Evolutionary conservation across 1,284 basidiomycete genomes (phyloP).

Genomic region (Amylostereum chailletii): DNA sequence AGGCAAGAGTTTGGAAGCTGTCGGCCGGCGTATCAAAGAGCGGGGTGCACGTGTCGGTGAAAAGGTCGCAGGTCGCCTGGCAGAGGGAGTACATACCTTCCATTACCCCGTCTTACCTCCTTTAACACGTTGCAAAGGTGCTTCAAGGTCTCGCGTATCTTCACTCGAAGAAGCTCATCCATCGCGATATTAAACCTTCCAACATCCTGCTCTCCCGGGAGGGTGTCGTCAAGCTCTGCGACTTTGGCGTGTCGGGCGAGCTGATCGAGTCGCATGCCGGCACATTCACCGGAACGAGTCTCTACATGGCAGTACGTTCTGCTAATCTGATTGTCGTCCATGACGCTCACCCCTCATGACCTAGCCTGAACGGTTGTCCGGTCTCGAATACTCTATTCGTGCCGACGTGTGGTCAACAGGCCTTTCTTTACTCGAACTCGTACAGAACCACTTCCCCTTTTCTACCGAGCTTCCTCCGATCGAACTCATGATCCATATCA

Average conservation of each 20-base stretch:
- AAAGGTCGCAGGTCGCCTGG: slow-evolving; percentile 86
- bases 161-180: slow-evolving; percentile 87
- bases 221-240: slow-evolving; percentile 87
- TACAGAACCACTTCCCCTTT: slow-evolving; percentile 94
- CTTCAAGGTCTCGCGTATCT: slow-evolving; percentile 90
- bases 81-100: slow-evolving; percentile 65
- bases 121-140: slow-evolving; percentile 38
- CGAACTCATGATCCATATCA: slow-evolving; percentile 90
- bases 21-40: slow-evolving; percentile 81
- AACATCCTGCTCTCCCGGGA: slow-evolving; percentile 86
- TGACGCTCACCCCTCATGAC: slow-evolving; percentile 1
- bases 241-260: slow-evolving; percentile 97
- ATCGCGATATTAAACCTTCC: slow-evolving; percentile 96
- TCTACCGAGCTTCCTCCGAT: slow-evolving; percentile 88
- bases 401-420: slow-evolving; percentile 99
- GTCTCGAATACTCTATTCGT: slow-evolving; percentile 84
- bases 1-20: slow-evolving; percentile 80
- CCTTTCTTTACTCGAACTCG: slow-evolving; percentile 87
- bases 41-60: slow-evolving; percentile 81
- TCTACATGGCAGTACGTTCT: slow-evolving; percentile 90
- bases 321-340: background rate
- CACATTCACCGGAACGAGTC: slow-evolving; percentile 94
- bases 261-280: slow-evolving; percentile 86
- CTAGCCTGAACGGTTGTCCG: slow-evolving; percentile 89
- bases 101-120: slow-evolving; percentile 3